These are phyloP conservation scores for Solanum chaucha DNA, from an alignment of 257 asterid species.

Conservation along the genomic window DNA sequence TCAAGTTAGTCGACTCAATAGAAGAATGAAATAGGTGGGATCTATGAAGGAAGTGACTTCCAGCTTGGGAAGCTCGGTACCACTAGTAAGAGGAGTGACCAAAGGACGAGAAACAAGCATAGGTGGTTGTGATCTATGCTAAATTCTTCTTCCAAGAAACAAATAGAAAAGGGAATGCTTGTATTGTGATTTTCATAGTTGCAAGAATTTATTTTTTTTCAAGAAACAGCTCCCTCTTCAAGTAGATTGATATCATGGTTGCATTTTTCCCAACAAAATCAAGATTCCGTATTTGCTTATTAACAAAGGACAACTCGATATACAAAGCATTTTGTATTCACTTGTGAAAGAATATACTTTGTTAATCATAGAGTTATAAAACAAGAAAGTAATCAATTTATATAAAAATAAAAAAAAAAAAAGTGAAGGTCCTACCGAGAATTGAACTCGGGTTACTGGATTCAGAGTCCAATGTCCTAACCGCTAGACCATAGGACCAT, in stretches of 20 bases:
- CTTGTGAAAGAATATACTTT: no score
- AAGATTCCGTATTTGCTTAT: not conserved
- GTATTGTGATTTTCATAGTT: not conserved
- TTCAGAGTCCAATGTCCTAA: constrained; percentile 46
- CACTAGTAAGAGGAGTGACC: not conserved
- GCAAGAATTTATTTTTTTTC: not conserved
- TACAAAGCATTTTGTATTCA: no score
- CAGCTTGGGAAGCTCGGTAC: not conserved
- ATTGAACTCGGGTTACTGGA: constrained; percentile 42
- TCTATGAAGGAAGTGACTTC: not conserved
- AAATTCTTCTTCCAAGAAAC: not conserved
- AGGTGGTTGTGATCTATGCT: not conserved
- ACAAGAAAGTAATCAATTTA: no score
- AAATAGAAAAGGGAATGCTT: not conserved
- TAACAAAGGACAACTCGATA: not conserved
- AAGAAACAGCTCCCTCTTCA: not conserved
- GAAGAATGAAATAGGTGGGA: not conserved
- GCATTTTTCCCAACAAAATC: not conserved
- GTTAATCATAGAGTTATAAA: no score
- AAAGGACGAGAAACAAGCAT: not conserved
- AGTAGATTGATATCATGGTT: not conserved
- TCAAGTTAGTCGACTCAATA: not conserved
- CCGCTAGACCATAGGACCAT: constrained; percentile 33
- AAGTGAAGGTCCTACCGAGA: constrained; percentile 6
- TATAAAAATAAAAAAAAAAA: no score